Evolutionary conservation across 2,329 filamentous ascomycete genomes (phyloP).

Genomic region (Stylonectria norvegica): DNA sequence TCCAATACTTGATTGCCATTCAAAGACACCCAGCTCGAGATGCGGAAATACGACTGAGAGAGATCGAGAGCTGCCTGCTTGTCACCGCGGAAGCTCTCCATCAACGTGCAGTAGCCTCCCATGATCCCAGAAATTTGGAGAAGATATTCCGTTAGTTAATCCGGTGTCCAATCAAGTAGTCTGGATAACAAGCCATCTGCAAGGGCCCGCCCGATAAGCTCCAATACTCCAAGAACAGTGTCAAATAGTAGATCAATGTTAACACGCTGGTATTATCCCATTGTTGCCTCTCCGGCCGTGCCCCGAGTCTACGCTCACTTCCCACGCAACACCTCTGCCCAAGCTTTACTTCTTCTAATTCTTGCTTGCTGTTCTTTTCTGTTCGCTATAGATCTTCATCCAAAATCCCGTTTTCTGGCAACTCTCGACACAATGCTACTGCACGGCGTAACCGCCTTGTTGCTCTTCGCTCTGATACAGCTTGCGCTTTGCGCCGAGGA

Average conservation of each 20-base stretch:
- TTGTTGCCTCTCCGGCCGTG: not conserved
- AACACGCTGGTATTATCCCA: conserved; percentile 34
- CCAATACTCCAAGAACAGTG: conserved; percentile 14
- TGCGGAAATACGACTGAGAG: conserved; percentile 4
- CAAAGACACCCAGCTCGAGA: not conserved
- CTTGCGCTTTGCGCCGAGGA: conserved; percentile 62
- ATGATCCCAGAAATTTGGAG: conserved; percentile 7
- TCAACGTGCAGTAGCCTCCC: conserved; percentile 7
- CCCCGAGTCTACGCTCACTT: not conserved
- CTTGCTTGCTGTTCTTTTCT: conserved; percentile 1
- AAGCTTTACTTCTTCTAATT: conserved; percentile 8
- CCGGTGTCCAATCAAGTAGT: conserved; percentile 17
- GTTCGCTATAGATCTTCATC: not conserved
- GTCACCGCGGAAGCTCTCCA: conserved; percentile 2
- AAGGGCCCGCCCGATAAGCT: conserved; percentile 19
- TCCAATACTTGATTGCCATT: not conserved
- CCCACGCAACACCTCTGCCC: not conserved
- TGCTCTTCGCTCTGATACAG: conserved; percentile 53
- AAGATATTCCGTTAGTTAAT: conserved; percentile 23
- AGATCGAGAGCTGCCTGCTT: conserved; percentile 4
- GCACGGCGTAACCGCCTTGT: conserved; percentile 45
- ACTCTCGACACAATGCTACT: conserved; percentile 47
- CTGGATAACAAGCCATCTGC: conserved; percentile 19
- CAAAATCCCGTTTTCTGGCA: conserved; percentile 14
- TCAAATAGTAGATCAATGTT: conserved; percentile 23